Evolutionary conservation across 2,329 filamentous ascomycete species (phyloP).

Genomic region (Chaetomium globosum): DNA sequence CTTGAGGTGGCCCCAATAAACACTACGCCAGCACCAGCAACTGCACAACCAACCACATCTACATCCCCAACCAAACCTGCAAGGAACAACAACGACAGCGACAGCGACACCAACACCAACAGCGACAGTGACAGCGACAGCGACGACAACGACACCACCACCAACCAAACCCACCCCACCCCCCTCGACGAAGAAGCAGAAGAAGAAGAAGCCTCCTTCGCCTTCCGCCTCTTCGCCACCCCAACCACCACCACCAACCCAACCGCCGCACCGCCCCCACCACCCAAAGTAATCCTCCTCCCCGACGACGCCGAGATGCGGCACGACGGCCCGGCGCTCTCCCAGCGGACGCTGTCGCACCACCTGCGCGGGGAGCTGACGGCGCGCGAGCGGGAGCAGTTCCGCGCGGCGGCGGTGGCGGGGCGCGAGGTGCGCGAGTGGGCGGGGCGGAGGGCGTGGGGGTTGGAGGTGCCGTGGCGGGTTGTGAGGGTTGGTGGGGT

Average conservation of each 20-base stretch:
- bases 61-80: not conserved
- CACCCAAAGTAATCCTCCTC: constrained; percentile 54
- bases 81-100: constrained; percentile 32
- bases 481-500: constrained; percentile 48
- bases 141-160: not conserved
- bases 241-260: constrained; percentile 37
- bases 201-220: constrained; percentile 46
- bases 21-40: constrained; percentile 1
- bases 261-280: constrained; percentile 31
- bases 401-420: constrained; percentile 52
- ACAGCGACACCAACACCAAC: constrained; percentile 33
- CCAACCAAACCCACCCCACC: not conserved
- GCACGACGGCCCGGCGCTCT: constrained; percentile 46
- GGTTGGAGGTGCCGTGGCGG: constrained; percentile 63
- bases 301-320: constrained; percentile 44
- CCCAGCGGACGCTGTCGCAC: constrained; percentile 50
- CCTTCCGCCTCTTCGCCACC: constrained; percentile 61
- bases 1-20: constrained; percentile 24
- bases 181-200: constrained; percentile 12
- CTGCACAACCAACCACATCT: not conserved
- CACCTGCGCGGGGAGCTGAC: constrained; percentile 52
- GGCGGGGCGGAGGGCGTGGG: constrained; percentile 55
- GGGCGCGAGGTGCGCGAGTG: constrained; percentile 54
- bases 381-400: constrained; percentile 45
- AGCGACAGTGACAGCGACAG: constrained; percentile 20